phyloP scores from a whole-genome alignment of 768 basidiomycete species.

The Cubamyces sp. region DNA sequence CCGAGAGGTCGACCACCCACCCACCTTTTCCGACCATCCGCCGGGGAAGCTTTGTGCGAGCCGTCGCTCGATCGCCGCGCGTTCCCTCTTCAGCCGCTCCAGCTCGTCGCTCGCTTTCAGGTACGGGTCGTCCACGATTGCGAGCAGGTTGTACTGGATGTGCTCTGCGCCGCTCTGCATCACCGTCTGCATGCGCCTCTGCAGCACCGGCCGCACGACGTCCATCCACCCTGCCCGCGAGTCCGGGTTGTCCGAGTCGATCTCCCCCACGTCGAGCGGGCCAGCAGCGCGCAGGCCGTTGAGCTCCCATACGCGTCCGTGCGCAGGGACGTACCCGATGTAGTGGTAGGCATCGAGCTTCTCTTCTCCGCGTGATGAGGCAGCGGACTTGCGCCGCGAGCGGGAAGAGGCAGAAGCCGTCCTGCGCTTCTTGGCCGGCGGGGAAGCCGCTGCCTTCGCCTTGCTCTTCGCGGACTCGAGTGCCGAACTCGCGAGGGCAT shows the following conservation, averaged over 20 bases:
- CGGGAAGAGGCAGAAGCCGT: conserved; percentile 24
- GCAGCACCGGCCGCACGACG: conserved; percentile 60
- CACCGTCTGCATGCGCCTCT: conserved; percentile 64
- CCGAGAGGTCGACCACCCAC: not conserved
- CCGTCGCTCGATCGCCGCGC: conserved; percentile 47
- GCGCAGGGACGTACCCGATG: conserved; percentile 64
- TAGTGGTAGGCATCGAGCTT: conserved; percentile 61
- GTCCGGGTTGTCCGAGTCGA: conserved; percentile 31
- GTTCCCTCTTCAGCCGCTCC: conserved; percentile 56
- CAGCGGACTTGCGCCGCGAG: conserved; percentile 29
- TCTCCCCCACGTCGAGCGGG: conserved; percentile 65
- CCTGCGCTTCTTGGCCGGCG: conserved; percentile 42
- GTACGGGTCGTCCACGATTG: conserved; percentile 58
- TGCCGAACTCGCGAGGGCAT: conserved; percentile 49
- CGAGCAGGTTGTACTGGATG: conserved; percentile 64
- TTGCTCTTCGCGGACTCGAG: conserved; percentile 47
- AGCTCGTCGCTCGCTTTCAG: conserved; percentile 53
- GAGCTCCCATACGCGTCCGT: conserved; percentile 73
- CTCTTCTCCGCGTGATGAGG: conserved; percentile 34
- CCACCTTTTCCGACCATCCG: conserved; percentile 45
- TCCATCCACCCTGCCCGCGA: conserved; percentile 53
- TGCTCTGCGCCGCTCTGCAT: conserved; percentile 39
- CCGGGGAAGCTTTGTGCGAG: conserved; percentile 37
- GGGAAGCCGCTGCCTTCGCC: conserved; percentile 38
- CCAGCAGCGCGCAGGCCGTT: conserved; percentile 61